Evolutionary conservation across 768 basidiomycete species (phyloP).

Genomic region (Pleurotus cornucopiae): DNA sequence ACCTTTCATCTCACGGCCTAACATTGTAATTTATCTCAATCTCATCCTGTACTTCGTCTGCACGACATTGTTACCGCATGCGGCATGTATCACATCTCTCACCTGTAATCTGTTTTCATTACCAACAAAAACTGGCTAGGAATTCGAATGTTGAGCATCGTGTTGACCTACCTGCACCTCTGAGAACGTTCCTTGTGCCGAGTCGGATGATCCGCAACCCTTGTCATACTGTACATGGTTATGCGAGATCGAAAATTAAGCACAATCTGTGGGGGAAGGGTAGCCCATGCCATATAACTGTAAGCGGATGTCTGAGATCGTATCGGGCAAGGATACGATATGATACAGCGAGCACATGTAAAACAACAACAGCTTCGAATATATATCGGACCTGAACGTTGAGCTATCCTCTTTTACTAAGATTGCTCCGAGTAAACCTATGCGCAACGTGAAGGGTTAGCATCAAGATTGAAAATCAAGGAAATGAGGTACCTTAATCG

Average conservation of each 20-base stretch:
- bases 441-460: neutral
- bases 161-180: no score
- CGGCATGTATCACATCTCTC: no score
- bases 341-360: neutral
- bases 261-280: neutral
- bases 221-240: neutral
- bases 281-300: no score
- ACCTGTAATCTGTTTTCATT: no score
- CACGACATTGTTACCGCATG: no score
- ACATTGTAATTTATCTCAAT: neutral
- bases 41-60: neutral
- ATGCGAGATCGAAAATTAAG: neutral
- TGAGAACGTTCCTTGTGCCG: neutral
- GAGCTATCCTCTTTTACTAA: conserved; percentile 28
- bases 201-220: neutral
- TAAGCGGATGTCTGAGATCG: no score
- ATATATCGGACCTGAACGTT: no score
- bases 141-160: no score
- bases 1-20: neutral
- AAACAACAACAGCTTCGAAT: no score
- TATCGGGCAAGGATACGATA: neutral
- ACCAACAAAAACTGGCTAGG: no score
- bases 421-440: conserved; percentile 73
- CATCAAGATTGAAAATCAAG: neutral
- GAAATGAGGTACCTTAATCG: conserved; percentile 74